Percentiles rank a stretch among this genome's conserved stretches.
These are phyloP conservation scores for Leccinum ochraceum DNA, from an alignment of 768 basidiomycete species.

Conservation along the genomic window DNA sequence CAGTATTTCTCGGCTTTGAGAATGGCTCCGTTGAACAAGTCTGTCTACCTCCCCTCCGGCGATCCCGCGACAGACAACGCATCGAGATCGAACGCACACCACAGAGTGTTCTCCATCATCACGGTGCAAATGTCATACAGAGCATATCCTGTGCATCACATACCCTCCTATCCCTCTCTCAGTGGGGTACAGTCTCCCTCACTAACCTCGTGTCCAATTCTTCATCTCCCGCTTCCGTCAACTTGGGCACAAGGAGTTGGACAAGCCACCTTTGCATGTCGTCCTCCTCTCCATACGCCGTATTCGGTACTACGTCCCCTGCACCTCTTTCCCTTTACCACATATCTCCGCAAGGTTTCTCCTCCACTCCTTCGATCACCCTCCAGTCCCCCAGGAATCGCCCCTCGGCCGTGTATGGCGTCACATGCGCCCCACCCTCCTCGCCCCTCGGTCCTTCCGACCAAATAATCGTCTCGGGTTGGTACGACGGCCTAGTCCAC, in stretches of 20 bases:
- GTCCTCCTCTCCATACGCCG: conserved; percentile 58
- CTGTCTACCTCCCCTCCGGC: conserved; percentile 28
- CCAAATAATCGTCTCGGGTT: conserved; percentile 73
- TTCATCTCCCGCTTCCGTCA: conserved; percentile 33
- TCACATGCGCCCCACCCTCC: conserved; percentile 58
- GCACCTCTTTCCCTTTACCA: conserved; percentile 58
- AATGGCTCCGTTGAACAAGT: conserved; percentile 59
- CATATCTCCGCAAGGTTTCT: conserved; percentile 49
- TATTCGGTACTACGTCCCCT: conserved; percentile 64
- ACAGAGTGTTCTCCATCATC: conserved; percentile 31
- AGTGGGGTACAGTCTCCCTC: conserved; percentile 49
- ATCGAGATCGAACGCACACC: conserved; percentile 25
- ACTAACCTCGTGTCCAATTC: conserved; percentile 28
- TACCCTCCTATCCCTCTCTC: conserved; percentile 57
- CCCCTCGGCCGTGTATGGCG: conserved; percentile 70
- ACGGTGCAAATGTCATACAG: conserved; percentile 49
- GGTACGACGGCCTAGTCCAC: conserved; percentile 77
- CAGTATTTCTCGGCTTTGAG: conserved; percentile 48
- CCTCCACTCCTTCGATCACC: conserved; percentile 46
- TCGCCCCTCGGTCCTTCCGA: conserved; percentile 73
- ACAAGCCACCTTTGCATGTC: conserved; percentile 53
- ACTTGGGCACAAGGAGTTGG: conserved; percentile 63
- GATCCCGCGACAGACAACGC: conserved; percentile 8
- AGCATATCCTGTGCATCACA: conserved; percentile 50
- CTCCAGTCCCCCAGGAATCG: conserved; percentile 41